These are phyloP conservation scores for Beauveria sp. DNA, from an alignment of 2,329 filamentous ascomycete genomes.

Conservation along the genomic window DNA sequence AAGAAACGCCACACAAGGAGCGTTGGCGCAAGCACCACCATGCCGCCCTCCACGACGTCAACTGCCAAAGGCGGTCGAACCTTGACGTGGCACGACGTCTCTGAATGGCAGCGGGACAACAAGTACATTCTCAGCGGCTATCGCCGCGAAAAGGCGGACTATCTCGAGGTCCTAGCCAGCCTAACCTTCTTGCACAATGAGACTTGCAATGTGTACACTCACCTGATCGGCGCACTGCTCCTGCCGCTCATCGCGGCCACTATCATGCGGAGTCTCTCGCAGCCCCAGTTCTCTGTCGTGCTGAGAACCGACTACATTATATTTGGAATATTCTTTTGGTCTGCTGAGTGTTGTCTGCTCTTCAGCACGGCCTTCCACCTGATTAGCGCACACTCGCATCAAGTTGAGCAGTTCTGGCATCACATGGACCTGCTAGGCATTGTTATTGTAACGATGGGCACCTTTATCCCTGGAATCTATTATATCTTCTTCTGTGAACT, in stretches of 20 bases:
- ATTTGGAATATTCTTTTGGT: constrained; percentile 14
- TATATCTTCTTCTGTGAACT: constrained; percentile 15
- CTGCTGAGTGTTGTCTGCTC: constrained; percentile 13
- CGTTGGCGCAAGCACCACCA: not conserved
- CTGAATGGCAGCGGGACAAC: constrained; percentile 13
- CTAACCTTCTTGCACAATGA: constrained; percentile 11
- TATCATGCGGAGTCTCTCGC: not conserved
- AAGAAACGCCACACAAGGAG: not conserved
- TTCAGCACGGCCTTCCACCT: constrained; percentile 14
- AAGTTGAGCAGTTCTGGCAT: constrained; percentile 15
- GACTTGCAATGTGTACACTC: constrained; percentile 11
- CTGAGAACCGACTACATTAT: not conserved
- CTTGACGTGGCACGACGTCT: constrained; percentile 8
- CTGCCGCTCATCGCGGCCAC: constrained; percentile 1
- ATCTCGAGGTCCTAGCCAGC: constrained; percentile 8
- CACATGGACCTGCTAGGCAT: constrained; percentile 17
- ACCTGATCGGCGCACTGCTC: constrained; percentile 9
- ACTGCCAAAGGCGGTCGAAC: not conserved
- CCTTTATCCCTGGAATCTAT: constrained; percentile 15
- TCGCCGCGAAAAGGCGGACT: not conserved
- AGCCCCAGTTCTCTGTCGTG: constrained; percentile 1
- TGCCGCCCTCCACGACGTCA: not conserved
- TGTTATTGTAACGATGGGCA: constrained; percentile 14
- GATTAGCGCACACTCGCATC: constrained; percentile 12
- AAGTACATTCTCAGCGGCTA: constrained; percentile 11